Evolutionary conservation across 23 red algal genomes (phyloP).

Genomic region (Gracilaria domingensis): DNA sequence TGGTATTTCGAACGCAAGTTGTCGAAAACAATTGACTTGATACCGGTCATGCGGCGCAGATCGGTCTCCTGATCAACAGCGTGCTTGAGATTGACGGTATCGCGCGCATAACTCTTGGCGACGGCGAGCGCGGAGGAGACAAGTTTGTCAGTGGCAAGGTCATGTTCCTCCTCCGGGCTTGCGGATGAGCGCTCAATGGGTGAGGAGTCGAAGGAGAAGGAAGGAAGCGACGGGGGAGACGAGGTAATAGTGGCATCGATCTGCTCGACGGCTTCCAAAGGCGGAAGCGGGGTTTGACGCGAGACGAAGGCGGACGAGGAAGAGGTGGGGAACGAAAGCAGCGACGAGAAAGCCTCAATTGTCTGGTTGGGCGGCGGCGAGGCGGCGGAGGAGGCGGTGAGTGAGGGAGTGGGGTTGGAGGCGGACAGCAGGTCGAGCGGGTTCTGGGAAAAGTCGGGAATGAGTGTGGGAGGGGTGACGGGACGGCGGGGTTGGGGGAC

Average conservation of each 20-base stretch:
- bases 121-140: constrained; percentile 46
- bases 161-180: constrained; percentile 1
- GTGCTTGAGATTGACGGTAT: constrained; percentile 37
- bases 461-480: constrained; percentile 9
- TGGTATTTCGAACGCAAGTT: constrained; percentile 60
- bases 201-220: constrained; percentile 22
- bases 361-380: neutral
- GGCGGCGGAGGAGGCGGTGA: constrained; percentile 2
- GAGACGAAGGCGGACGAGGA: neutral
- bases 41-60: constrained; percentile 58
- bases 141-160: constrained; percentile 44
- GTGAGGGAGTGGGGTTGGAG: neutral
- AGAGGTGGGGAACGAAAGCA: constrained; percentile 9
- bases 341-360: constrained; percentile 11
- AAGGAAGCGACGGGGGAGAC: neutral
- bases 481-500: constrained; percentile 4
- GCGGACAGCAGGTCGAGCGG: constrained; percentile 60
- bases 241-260: neutral
- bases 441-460: constrained; percentile 64
- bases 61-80: constrained; percentile 44
- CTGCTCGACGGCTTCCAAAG: neutral
- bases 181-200: neutral
- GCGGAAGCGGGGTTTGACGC: neutral
- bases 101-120: constrained; percentile 47
- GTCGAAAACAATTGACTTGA: constrained; percentile 64